These are phyloP conservation scores for Biscutella auriculata DNA, from an alignment of 441 rosid species.

Conservation along the genomic window DNA sequence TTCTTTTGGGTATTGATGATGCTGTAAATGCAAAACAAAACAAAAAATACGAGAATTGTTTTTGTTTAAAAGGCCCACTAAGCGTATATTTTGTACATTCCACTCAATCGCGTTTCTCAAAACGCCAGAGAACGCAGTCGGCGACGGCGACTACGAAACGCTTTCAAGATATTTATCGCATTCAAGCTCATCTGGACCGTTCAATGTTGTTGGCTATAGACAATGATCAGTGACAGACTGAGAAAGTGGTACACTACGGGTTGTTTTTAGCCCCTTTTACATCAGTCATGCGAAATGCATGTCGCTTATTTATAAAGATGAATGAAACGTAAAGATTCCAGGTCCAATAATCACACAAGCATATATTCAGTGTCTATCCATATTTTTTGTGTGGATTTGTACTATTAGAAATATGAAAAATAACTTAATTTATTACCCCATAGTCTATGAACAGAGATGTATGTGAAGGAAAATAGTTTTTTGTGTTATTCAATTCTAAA, in stretches of 20 bases:
- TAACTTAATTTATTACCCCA: too few relatives aligned
- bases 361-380: too few relatives aligned
- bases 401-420: too few relatives aligned
- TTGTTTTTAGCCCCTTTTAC: background rate
- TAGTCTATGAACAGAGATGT: too few relatives aligned
- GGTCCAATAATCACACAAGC: too few relatives aligned
- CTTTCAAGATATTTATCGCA: background rate
- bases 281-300: background rate
- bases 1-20: background rate
- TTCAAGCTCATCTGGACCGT: background rate
- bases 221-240: background rate
- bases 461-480: too few relatives aligned
- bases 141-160: background rate
- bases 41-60: background rate
- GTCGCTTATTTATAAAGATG: background rate
- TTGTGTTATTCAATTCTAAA: too few relatives aligned
- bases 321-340: too few relatives aligned
- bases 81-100: background rate
- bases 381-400: too few relatives aligned
- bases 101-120: background rate
- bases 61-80: conserved; percentile 4
- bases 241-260: background rate
- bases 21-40: conserved; percentile 13
- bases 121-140: background rate
- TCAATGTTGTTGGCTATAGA: background rate